Evolutionary conservation across 2,329 filamentous ascomycete genomes (phyloP).

Genomic region (Juglanconis sp.): DNA sequence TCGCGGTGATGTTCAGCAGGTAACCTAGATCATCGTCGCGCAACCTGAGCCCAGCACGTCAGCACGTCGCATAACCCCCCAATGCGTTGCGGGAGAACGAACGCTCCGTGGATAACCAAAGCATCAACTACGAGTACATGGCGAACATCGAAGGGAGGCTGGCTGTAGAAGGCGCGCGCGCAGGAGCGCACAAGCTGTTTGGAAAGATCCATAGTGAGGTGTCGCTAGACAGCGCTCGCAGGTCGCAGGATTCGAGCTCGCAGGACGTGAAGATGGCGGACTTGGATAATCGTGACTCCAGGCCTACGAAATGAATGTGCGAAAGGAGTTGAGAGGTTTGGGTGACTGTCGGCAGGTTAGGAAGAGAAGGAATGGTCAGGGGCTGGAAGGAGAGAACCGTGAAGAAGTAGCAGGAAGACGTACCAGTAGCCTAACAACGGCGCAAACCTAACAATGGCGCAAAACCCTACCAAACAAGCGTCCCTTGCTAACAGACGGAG

Average conservation of each 20-base stretch:
- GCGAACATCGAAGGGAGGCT: slow-evolving; percentile 64
- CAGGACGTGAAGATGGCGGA: not conserved
- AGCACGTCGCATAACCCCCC: slow-evolving; percentile 57
- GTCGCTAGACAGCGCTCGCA: not conserved
- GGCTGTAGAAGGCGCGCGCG: slow-evolving; percentile 65
- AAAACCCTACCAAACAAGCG: not conserved
- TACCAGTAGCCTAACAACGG: not conserved
- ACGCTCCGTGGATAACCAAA: slow-evolving; percentile 78
- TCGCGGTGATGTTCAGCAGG: slow-evolving; percentile 78
- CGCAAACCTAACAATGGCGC: not conserved
- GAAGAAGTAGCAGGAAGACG: not conserved
- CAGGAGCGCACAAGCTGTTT: slow-evolving; percentile 82
- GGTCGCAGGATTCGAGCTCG: not conserved
- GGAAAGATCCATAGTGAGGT: slow-evolving; percentile 48
- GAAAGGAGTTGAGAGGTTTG: not conserved
- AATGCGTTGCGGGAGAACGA: slow-evolving; percentile 33
- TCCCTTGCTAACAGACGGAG: not conserved
- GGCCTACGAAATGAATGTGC: not conserved
- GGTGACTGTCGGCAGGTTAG: not conserved
- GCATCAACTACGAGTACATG: slow-evolving; percentile 84
- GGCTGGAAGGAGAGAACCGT: not conserved
- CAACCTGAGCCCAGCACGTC: slow-evolving; percentile 64
- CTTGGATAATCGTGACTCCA: not conserved
- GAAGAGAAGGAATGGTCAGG: not conserved
- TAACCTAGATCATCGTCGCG: slow-evolving; percentile 85